Percentiles rank a stretch among this genome's conserved stretches.
Evolutionary conservation across 2,329 filamentous ascomycete species (phyloP).

Genomic region (Hypoxylon sp.): DNA sequence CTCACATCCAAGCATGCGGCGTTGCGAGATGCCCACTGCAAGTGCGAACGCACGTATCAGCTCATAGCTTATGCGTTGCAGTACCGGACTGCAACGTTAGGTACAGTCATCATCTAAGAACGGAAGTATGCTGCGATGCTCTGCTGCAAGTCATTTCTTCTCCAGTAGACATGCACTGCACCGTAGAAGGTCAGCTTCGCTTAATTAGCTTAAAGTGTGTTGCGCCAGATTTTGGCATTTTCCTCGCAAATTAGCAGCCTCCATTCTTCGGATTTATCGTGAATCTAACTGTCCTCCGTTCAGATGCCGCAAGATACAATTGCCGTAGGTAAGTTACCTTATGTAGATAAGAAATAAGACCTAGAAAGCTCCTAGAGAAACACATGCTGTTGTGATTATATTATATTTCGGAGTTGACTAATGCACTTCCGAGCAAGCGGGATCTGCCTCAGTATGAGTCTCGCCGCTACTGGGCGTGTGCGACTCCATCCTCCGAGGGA

Average conservation of each 20-base stretch:
- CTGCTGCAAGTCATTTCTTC: not conserved
- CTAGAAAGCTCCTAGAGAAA: too few relatives aligned
- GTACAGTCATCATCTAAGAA: not conserved
- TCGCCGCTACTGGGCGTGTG: too few relatives aligned
- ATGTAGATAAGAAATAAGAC: too few relatives aligned
- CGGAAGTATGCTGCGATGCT: not conserved
- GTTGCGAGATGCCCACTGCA: not conserved
- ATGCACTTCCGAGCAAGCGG: too few relatives aligned
- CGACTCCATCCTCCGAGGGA: too few relatives aligned
- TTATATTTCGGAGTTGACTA: too few relatives aligned
- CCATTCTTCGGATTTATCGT: not conserved
- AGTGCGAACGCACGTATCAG: not conserved
- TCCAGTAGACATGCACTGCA: not conserved
- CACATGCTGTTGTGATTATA: too few relatives aligned
- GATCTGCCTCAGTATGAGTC: too few relatives aligned
- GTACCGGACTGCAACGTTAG: not conserved
- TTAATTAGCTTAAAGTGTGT: not conserved
- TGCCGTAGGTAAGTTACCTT: too few relatives aligned
- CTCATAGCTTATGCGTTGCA: not conserved
- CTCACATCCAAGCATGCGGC: not conserved
- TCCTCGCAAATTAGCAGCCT: not conserved
- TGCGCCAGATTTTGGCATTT: not conserved
- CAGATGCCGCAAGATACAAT: too few relatives aligned
- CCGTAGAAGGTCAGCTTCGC: not conserved
- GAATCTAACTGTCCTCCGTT: too few relatives aligned